Base-by-base conservation (phyloP, 805 yeast species). In the Pichia kluyveri region DNA sequence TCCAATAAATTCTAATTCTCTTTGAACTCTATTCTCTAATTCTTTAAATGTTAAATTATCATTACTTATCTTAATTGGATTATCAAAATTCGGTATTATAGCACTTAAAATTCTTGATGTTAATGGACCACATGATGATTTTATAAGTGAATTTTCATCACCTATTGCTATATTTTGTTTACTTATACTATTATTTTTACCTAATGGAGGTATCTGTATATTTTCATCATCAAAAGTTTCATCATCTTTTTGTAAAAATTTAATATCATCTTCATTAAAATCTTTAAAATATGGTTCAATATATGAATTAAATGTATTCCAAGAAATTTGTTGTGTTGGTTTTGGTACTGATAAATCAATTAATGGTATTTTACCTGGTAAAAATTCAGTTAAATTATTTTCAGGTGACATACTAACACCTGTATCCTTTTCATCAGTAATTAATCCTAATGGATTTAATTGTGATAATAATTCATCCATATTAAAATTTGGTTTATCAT, bases 341-440 rank as follows among this genome's bases (percentile, higher is more conserved):
- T 90, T 91, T 14, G 82, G 79, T 52, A 80, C 79, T 6, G 96
- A 82, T 56, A 86, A 88, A 65, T 93, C 98, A 48, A 74, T 76
- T 62, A 86, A 81, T 11, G 99, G 99, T 27, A 89, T 82, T 36
- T 73, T 79, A 3, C 99, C 99, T 0, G 99, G 96, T 31, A 93
- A 69, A 52, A 84, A 65, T 47, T 80, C 83, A 54, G 79, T 72
- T 41, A 93, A 69, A 60, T 90, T 96, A 38, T 72, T 72, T 32
- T 81, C 77, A 0, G 99, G 99, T 61, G 80, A 93, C n/a, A 90
- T 80, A 0, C 93, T 86, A 15, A 93, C 99, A 15, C 37, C 37
- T 14, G 37, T 34, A 34, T 34, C 37, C 4, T 34, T 12, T 14
- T 9, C 15, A 34, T 34, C 18, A 14, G 8, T 84, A 50, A 85